Evolutionary conservation across 1,139 yeast genomes (phyloP), one percentile per base, ranked within the genome.

Genomic region (Debaryomyces robertsiae): DNA sequence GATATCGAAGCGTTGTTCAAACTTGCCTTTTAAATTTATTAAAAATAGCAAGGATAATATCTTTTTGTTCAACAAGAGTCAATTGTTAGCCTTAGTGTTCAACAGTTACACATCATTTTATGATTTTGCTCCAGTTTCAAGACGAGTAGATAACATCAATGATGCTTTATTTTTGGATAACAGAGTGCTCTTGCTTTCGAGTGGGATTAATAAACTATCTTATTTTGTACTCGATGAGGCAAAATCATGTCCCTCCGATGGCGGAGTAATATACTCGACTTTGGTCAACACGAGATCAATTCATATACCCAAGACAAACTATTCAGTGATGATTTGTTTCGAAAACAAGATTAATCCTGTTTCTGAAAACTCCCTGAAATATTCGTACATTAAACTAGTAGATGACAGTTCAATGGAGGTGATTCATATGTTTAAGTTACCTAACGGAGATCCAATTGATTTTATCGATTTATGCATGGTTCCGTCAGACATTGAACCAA

Each of bases 381-480:
- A 38, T 24, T 47, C 56, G 4, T 47, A 42, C 27, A 34, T 64
- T 15, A 53, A 52, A 23, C 42, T 63, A 27, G 40, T 61, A 6
- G 50, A 57, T 30, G 37, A 37, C 7, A 27, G 28, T 1, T 39
- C 40, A 3, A 50, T 58, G 59, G 36, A 39, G 6, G 32, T 40
- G 6, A 18, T 58, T 1, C 33, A 48, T 28, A 38, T 34, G 3
- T 46, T 41, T 19, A 39, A 48, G 27, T 51, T 47, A 35, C 38
- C 51, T 1, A 46, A 44, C 11, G 23, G 41, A 9, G 33, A 36
- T 1, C 48, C 49, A 1, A 31, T 43, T 3, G 64, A 61, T 32
- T 43, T 58, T 19, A 50, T 57, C 7, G 67, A 61, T 42, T 34
- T 60, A 6, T 48, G 57, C 28, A 22, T 37, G 35, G 14, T 43